phyloP scores from a whole-genome alignment of 192 early-diverging fungal species.

The Lobulomyces angularis region DNA sequence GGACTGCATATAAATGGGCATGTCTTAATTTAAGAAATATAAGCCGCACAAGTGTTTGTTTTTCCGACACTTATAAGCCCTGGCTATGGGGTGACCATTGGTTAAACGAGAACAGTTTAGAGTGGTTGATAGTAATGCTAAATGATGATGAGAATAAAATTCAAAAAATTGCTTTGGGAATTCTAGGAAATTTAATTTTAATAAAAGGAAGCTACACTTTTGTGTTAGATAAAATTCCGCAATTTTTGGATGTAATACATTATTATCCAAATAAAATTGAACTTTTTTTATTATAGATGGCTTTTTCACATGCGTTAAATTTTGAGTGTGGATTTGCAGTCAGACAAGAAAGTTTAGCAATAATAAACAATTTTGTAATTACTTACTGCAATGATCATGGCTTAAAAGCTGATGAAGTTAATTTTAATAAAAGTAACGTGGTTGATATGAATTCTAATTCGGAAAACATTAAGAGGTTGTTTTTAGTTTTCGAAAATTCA shows the following conservation, averaged over 20 bases:
- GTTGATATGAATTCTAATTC: slow-evolving; percentile 1
- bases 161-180: slow-evolving; percentile 24
- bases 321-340: slow-evolving; percentile 3
- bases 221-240: slow-evolving; percentile 14
- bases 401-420: too few relatives aligned
- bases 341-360: slow-evolving; percentile 21
- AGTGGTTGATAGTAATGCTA: slow-evolving; percentile 19
- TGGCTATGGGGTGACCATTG: slow-evolving; percentile 25
- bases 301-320: slow-evolving; percentile 13
- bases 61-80: not conserved
- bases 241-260: slow-evolving; percentile 23
- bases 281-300: too few relatives aligned
- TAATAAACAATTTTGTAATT: slow-evolving; percentile 25
- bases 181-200: slow-evolving; percentile 24
- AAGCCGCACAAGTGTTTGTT: slow-evolving; percentile 10
- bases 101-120: slow-evolving; percentile 21
- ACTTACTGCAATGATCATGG: slow-evolving; percentile 12
- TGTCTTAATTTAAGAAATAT: slow-evolving; percentile 14
- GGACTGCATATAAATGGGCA: slow-evolving; percentile 16
- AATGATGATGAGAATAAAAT: slow-evolving; percentile 19
- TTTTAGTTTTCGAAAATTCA: slow-evolving; percentile 5
- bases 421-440: too few relatives aligned
- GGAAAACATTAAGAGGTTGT: not conserved
- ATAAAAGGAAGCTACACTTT: slow-evolving; percentile 13
- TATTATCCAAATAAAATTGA: too few relatives aligned